These are phyloP conservation scores for Podila epicladia DNA, from an alignment of 192 early-diverging fungal genomes.

Conservation along the genomic window DNA sequence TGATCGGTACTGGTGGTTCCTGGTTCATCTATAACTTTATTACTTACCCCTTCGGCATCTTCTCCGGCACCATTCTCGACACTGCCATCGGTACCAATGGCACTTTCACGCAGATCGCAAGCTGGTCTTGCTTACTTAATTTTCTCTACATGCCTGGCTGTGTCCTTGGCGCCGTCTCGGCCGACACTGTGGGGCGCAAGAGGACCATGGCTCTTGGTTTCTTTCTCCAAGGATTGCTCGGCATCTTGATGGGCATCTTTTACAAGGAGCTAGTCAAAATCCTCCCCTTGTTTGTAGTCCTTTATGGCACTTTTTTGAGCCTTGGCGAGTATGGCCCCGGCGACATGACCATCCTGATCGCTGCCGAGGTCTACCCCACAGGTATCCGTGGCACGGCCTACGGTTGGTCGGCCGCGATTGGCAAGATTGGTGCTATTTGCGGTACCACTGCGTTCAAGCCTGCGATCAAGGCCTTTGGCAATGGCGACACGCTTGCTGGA, in stretches of 20 bases:
- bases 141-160: slow-evolving; percentile 58
- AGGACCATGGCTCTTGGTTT: slow-evolving; percentile 59
- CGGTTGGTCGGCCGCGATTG: slow-evolving; percentile 55
- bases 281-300: slow-evolving; percentile 54
- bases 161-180: slow-evolving; percentile 51
- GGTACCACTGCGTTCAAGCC: slow-evolving; percentile 52
- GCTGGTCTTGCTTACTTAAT: slow-evolving; percentile 56
- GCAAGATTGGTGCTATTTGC: slow-evolving; percentile 53
- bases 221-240: slow-evolving; percentile 49
- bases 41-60: slow-evolving; percentile 2
- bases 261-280: slow-evolving; percentile 33
- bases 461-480: slow-evolving; percentile 29
- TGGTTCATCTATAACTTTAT: slow-evolving; percentile 15
- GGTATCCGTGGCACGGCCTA: slow-evolving; percentile 58
- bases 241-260: slow-evolving; percentile 53
- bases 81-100: slow-evolving; percentile 6
- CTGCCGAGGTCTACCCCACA: slow-evolving; percentile 53
- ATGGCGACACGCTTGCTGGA: slow-evolving; percentile 27
- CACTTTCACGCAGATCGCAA: slow-evolving; percentile 27
- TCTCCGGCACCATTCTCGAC: slow-evolving; percentile 1
- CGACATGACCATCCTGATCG: slow-evolving; percentile 35
- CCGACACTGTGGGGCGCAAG: slow-evolving; percentile 58
- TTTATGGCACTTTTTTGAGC: slow-evolving; percentile 60
- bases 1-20: slow-evolving; percentile 45
- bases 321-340: slow-evolving; percentile 59